Conservation (phyloP, 345 rosid genomes). For the Bretschneidera sinensis region DNA sequence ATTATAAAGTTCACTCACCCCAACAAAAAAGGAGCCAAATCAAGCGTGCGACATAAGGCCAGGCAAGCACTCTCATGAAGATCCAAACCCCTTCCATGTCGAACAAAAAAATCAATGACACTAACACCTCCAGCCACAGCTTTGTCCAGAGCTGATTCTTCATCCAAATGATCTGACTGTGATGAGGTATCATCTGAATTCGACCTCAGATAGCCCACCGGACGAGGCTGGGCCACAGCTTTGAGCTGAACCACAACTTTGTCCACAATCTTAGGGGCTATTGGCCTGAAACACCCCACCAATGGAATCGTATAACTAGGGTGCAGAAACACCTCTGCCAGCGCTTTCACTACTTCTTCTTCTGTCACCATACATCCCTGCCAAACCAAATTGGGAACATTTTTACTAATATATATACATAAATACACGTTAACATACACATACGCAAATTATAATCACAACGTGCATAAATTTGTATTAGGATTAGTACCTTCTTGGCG, state of each 20-base stretch:
- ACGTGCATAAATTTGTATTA: too few species aligned
- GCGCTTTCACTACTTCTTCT: conserved; percentile 50
- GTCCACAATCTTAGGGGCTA: conserved; percentile 51
- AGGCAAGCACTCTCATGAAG: conserved; percentile 90
- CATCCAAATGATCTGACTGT: conserved; percentile 25
- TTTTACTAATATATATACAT: conserved; percentile 2
- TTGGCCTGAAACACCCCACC: conserved; percentile 58
- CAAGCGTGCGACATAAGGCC: conserved; percentile 77
- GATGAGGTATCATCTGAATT: conserved; percentile 14
- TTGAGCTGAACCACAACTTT: conserved; percentile 52
- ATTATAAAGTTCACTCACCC: conserved; percentile 37
- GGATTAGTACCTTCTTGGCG: conserved; percentile 32
- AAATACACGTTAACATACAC: too few species aligned
- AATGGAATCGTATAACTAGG: conserved; percentile 61
- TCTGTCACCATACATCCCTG: conserved; percentile 45
- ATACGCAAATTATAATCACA: too few species aligned
- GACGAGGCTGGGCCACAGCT: conserved; percentile 46
- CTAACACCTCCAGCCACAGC: conserved; percentile 36
- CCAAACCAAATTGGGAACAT: conserved; percentile 12
- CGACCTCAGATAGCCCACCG: conserved; percentile 49
- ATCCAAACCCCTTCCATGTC: conserved; percentile 52
- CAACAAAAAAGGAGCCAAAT: conserved; percentile 58
- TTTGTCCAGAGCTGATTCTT: conserved; percentile 25
- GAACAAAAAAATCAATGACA: conserved; percentile 48
- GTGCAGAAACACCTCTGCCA: conserved; percentile 62